Evolutionary conservation across 2,329 filamentous ascomycete species (phyloP).

Genomic region (Sclerotinia subarctica): DNA sequence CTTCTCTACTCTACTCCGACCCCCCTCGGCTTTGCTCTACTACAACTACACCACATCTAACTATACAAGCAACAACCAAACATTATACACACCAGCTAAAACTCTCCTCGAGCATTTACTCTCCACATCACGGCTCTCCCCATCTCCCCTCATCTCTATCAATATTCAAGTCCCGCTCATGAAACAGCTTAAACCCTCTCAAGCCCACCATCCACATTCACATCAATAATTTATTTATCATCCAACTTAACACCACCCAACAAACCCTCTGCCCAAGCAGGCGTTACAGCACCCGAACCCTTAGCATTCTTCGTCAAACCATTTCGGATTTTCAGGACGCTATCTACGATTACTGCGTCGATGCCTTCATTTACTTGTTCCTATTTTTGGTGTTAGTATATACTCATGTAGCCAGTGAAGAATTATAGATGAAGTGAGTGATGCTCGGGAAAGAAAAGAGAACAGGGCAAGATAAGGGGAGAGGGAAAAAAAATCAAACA

Average conservation of each 20-base stretch:
- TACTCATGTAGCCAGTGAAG: background rate
- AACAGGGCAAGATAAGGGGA: background rate
- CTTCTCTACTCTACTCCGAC: too few relatives aligned
- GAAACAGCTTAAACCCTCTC: too few relatives aligned
- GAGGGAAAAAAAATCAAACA: slow-evolving; percentile 36
- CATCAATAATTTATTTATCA: background rate
- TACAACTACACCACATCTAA: too few relatives aligned
- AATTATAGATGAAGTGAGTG: background rate
- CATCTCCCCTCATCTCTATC: too few relatives aligned
- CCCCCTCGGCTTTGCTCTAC: too few relatives aligned
- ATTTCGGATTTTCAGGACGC: slow-evolving; percentile 86
- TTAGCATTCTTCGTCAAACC: slow-evolving; percentile 53
- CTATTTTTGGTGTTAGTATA: slow-evolving; percentile 23
- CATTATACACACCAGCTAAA: too few relatives aligned
- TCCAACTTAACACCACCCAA: slow-evolving; percentile 1
- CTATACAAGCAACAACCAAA: too few relatives aligned
- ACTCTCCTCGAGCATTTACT: too few relatives aligned
- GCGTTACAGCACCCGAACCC: background rate
- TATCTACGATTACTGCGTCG: slow-evolving; percentile 96
- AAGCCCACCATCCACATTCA: background rate
- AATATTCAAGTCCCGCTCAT: too few relatives aligned
- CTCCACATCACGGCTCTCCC: too few relatives aligned
- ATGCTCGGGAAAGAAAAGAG: background rate
- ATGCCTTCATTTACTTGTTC: slow-evolving; percentile 89
- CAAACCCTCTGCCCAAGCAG: slow-evolving; percentile 11